These are phyloP conservation scores for Kwoniella sp. DNA, from an alignment of 768 basidiomycete species.

Conservation along the genomic window DNA sequence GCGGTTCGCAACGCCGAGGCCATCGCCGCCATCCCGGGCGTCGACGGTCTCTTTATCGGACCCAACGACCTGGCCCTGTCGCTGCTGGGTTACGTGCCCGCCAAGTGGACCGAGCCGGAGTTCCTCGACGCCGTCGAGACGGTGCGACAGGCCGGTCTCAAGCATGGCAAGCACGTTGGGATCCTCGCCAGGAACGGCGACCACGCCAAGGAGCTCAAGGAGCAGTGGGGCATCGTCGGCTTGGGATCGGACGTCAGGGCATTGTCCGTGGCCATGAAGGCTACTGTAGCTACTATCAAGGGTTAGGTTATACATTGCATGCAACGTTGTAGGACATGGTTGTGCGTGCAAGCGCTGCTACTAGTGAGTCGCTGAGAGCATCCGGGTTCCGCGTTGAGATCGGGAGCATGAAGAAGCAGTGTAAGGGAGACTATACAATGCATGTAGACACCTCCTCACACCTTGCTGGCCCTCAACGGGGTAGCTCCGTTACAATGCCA, in stretches of 20 bases:
- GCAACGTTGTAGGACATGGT: too few relatives aligned
- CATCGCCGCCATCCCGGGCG: conserved; percentile 62
- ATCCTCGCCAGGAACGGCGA: conserved; percentile 33
- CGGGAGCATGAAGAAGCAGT: too few relatives aligned
- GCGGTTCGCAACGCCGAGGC: conserved; percentile 60
- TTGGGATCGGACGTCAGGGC: conserved; percentile 13
- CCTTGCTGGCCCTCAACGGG: neutral
- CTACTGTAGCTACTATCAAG: conserved; percentile 3
- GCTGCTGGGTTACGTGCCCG: conserved; percentile 37
- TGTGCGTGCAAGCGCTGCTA: too few relatives aligned
- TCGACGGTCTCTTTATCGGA: conserved; percentile 51
- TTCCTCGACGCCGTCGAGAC: conserved; percentile 39
- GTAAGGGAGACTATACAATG: too few relatives aligned
- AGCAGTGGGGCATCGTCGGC: conserved; percentile 30
- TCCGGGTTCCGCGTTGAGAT: too few relatives aligned
- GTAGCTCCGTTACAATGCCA: conserved; percentile 22
- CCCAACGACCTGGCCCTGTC: conserved; percentile 45
- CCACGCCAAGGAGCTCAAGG: conserved; percentile 15
- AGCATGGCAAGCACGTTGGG: conserved; percentile 34
- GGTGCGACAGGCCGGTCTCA: conserved; percentile 26
- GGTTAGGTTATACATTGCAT: too few relatives aligned
- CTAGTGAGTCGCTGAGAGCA: too few relatives aligned
- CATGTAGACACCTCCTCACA: neutral
- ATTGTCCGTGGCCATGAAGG: conserved; percentile 9
- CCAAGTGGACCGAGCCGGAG: conserved; percentile 29